A percentile compares a stretch with the other conserved stretches of the same genome.
phyloP scores from a whole-genome alignment of 2,329 filamentous ascomycete species.

The Fusarium lyarnte region DNA sequence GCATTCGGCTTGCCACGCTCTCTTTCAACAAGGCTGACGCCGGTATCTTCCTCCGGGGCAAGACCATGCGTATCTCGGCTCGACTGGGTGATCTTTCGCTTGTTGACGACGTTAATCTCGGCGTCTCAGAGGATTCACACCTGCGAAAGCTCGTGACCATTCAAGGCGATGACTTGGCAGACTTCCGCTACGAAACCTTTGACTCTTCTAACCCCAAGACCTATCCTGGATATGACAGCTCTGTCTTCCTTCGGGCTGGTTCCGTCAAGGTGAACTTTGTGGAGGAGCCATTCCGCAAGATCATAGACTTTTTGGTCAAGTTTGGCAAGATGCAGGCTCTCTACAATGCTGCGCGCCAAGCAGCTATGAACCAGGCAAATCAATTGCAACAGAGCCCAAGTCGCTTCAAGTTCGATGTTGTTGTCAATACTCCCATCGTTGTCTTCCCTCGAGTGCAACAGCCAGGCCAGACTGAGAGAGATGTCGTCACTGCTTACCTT shows the following conservation, averaged over 20 bases:
- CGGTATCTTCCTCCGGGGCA: constrained; percentile 85
- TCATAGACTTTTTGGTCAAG: constrained; percentile 97
- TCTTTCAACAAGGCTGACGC: constrained; percentile 94
- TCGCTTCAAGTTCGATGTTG: constrained; percentile 92
- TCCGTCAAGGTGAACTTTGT: constrained; percentile 98
- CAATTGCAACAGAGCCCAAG: constrained; percentile 91
- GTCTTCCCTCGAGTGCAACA: constrained; percentile 86
- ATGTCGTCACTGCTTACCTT: constrained; percentile 90
- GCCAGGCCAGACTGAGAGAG: constrained; percentile 75
- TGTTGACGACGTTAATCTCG: constrained; percentile 92
- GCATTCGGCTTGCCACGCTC: constrained; percentile 90
- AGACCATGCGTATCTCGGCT: constrained; percentile 86
- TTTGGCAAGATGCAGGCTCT: constrained; percentile 99
- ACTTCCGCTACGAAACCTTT: constrained; percentile 98
- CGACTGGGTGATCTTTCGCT: constrained; percentile 88
- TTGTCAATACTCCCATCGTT: constrained; percentile 94
- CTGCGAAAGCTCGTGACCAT: constrained; percentile 92
- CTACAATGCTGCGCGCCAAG: constrained; percentile 95
- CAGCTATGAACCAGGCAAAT: constrained; percentile 90
- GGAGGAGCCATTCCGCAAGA: constrained; percentile 97
- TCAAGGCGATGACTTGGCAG: constrained; percentile 92
- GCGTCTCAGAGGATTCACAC: constrained; percentile 81
- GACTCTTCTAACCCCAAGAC: constrained; percentile 73
- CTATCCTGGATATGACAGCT: constrained; percentile 95
- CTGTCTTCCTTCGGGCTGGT: constrained; percentile 87